Conservation (phyloP, 179 eudicot species). For the Vitellaria paradoxa region DNA sequence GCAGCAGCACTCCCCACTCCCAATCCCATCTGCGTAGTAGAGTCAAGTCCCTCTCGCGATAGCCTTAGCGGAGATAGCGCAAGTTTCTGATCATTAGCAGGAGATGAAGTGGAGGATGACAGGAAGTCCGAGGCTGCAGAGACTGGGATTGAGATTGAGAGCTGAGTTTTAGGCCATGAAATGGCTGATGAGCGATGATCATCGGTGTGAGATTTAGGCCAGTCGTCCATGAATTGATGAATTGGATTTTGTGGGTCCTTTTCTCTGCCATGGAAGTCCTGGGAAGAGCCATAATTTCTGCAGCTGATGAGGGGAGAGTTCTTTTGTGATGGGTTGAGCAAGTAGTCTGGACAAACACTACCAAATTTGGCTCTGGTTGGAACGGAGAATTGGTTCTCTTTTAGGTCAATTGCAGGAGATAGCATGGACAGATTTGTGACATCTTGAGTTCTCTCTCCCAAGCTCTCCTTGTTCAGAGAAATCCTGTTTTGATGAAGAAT, state of each 20-base stretch:
- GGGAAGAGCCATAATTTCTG: slow-evolving; percentile 27
- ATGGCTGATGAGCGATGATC: slow-evolving; percentile 6
- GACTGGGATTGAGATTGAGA: slow-evolving; percentile 66
- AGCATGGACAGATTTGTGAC: slow-evolving; percentile 34
- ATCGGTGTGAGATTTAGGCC: slow-evolving; percentile 45
- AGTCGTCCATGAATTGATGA: slow-evolving; percentile 41
- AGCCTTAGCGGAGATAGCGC: slow-evolving; percentile 46
- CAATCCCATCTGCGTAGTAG: slow-evolving; percentile 36
- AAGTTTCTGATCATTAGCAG: slow-evolving; percentile 34
- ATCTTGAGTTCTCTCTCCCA: slow-evolving; percentile 26
- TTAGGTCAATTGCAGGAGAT: slow-evolving; percentile 34
- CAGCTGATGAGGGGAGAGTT: slow-evolving; percentile 33
- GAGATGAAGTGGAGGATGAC: slow-evolving; percentile 64
- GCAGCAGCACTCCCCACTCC: slow-evolving; percentile 27
- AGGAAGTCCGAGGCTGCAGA: slow-evolving; percentile 46
- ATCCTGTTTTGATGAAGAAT: slow-evolving; percentile 25
- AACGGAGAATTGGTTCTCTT: slow-evolving; percentile 29
- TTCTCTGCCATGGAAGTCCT: slow-evolving; percentile 29
- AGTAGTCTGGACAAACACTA: slow-evolving; percentile 56
- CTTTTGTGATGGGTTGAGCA: slow-evolving; percentile 63
- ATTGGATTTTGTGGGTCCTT: slow-evolving; percentile 34
- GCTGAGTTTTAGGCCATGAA: slow-evolving; percentile 53
- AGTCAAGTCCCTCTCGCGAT: slow-evolving; percentile 25
- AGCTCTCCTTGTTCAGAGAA: slow-evolving; percentile 31
- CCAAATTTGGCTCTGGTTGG: slow-evolving; percentile 46